These are phyloP conservation scores for Rhodamnia rubescens DNA, from an alignment of 345 rosid genomes.

Conservation along the genomic window DNA sequence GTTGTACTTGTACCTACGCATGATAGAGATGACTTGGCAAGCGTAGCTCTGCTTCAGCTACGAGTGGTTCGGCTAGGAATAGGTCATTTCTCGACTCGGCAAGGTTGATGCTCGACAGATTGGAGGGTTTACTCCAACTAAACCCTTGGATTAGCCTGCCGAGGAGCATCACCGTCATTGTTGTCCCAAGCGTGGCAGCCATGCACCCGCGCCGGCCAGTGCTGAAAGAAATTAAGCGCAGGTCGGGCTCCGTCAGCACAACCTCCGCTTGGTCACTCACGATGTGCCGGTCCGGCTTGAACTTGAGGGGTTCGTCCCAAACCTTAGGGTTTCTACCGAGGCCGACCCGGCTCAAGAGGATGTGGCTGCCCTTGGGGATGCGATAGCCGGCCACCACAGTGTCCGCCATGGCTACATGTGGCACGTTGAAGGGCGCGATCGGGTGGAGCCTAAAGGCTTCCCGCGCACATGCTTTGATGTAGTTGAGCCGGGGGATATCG, in stretches of 20 bases:
- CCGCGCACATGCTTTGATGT: background rate
- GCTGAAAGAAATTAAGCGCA: background rate
- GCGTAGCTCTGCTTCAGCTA: background rate
- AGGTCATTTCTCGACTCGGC: background rate
- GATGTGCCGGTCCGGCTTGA: background rate
- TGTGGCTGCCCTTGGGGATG: background rate
- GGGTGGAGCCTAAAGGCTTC: conserved; percentile 4
- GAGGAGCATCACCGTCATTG: background rate
- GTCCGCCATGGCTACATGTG: background rate
- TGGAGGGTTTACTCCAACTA: background rate
- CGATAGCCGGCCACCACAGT: background rate
- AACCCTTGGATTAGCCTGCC: background rate
- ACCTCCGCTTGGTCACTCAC: background rate
- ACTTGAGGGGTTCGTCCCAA: background rate
- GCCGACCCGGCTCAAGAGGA: background rate
- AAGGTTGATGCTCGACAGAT: background rate
- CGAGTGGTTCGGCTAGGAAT: background rate
- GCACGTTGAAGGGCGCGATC: background rate
- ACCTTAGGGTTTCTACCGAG: background rate
- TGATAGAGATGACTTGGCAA: background rate
- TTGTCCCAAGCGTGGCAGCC: background rate
- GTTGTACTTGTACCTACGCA: background rate
- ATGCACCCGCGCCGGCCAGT: background rate
- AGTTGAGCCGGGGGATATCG: background rate
- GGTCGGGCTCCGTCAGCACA: background rate